Conservation (phyloP, 2,329 filamentous ascomycete species). For the Cladosporium cucumerinum region DNA sequence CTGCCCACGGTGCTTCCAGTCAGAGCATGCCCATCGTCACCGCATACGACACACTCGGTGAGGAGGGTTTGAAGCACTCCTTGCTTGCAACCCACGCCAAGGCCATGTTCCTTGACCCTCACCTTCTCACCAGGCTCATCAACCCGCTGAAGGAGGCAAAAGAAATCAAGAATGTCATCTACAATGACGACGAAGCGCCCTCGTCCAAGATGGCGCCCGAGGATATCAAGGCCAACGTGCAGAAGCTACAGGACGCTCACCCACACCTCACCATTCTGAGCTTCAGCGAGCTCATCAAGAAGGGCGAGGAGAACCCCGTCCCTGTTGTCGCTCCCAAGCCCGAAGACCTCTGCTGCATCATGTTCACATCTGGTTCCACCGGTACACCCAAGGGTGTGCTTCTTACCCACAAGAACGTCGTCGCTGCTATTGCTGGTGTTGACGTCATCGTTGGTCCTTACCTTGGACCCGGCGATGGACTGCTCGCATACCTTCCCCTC, state of each 20-base stretch:
- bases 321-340: conserved; percentile 69
- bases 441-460: conserved; percentile 72
- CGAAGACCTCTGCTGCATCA: conserved; percentile 76
- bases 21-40: conserved; percentile 92
- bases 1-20: conserved; percentile 65
- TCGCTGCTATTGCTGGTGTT: conserved; percentile 80
- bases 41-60: conserved; percentile 87
- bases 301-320: conserved; percentile 63
- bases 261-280: conserved; percentile 52
- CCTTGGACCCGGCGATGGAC: conserved; percentile 71
- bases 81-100: conserved; percentile 75
- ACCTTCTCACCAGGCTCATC: conserved; percentile 57
- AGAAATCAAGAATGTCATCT: conserved; percentile 56
- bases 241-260: conserved; percentile 53
- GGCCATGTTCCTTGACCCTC: conserved; percentile 83
- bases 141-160: conserved; percentile 55
- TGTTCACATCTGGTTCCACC: conserved; percentile 84
- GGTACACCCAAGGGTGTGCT: conserved; percentile 86
- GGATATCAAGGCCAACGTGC: conserved; percentile 51
- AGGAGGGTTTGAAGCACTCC: conserved; percentile 80
- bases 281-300: conserved; percentile 54
- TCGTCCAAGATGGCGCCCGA: conserved; percentile 36
- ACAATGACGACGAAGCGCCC: conserved; percentile 50
- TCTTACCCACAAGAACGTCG: conserved; percentile 73
- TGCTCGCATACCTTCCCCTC: conserved; percentile 88